Evolutionary conservation across 2,329 filamentous ascomycete species (phyloP).

Genomic region (Hypoxylon sp.): DNA sequence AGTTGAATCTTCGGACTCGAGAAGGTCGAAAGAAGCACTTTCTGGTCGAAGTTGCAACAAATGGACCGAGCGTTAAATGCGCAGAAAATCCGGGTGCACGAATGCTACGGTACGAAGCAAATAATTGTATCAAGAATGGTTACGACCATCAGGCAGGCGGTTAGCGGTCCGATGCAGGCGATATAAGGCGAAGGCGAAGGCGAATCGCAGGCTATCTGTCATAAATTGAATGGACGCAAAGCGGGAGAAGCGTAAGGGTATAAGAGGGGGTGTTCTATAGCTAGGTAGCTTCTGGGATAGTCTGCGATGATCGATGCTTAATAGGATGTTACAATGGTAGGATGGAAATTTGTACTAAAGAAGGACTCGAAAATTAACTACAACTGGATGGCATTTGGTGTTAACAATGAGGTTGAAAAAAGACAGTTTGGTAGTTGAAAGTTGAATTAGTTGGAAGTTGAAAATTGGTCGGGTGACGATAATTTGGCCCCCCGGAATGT

Average conservation of each 20-base stretch:
- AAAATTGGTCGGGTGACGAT: conserved; percentile 23
- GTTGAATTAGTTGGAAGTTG: conserved; percentile 7
- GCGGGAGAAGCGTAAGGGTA: conserved; percentile 21
- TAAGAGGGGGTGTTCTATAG: conserved; percentile 35
- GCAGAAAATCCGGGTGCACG: background rate
- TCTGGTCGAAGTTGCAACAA: background rate
- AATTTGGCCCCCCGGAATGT: background rate
- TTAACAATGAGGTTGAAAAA: background rate
- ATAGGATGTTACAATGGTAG: conserved; percentile 16
- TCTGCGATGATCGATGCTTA: conserved; percentile 17
- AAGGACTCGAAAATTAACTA: background rate
- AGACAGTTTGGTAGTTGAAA: conserved; percentile 7
- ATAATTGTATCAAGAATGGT: conserved; percentile 6
- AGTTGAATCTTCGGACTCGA: conserved; percentile 3
- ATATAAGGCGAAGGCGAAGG: too few species aligned
- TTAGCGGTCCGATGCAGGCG: conserved; percentile 20
- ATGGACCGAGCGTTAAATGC: conserved; percentile 1
- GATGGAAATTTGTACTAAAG: conserved; percentile 14
- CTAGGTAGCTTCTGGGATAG: conserved; percentile 16
- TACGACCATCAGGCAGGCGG: conserved; percentile 10
- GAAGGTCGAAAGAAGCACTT: background rate
- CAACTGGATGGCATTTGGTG: conserved; percentile 2
- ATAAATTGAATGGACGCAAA: conserved; percentile 15
- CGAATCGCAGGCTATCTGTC: conserved; percentile 22
- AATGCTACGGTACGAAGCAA: too few species aligned